phyloP scores from a whole-genome alignment of 2,329 filamentous ascomycete genomes.

The Aureobasidium zeae region DNA sequence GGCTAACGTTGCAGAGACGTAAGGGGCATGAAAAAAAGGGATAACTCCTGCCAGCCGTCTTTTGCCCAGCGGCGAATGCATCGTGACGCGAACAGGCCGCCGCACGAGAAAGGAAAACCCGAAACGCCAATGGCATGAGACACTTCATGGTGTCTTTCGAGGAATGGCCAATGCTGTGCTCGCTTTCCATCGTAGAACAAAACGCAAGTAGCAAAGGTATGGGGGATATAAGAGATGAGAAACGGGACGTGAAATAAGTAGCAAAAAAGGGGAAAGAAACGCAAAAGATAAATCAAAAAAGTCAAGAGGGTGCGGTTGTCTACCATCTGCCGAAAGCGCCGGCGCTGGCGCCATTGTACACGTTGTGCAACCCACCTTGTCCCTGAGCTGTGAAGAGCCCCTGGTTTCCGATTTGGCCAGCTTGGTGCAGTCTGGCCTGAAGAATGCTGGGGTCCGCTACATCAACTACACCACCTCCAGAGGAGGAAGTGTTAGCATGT shows the following conservation, averaged over 20 bases:
- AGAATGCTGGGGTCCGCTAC: conserved; percentile 99
- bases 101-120: conserved; percentile 10
- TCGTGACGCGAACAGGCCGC: conserved; percentile 7
- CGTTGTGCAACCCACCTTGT: conserved; percentile 86
- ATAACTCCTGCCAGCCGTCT: conserved; percentile 14
- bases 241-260: neutral
- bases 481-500: conserved; percentile 99
- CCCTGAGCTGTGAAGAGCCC: conserved; percentile 77
- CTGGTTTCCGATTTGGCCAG: conserved; percentile 66
- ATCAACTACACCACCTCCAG: conserved; percentile 99
- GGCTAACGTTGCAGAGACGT: conserved; percentile 16
- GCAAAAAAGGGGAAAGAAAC: neutral
- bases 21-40: conserved; percentile 16
- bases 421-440: conserved; percentile 92
- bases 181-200: conserved; percentile 15
- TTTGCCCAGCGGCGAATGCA: conserved; percentile 16
- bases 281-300: neutral
- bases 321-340: conserved; percentile 47
- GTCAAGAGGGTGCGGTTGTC: conserved; percentile 21
- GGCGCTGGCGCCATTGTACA: conserved; percentile 55
- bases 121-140: conserved; percentile 15
- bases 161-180: conserved; percentile 18
- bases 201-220: conserved; percentile 15
- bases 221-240: conserved; percentile 2
- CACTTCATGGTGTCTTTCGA: neutral